Percentiles rank a stretch among this genome's conserved stretches.
These are phyloP conservation scores for Claviceps sp. DNA, from an alignment of 2,329 filamentous ascomycete genomes.

Conservation along the genomic window DNA sequence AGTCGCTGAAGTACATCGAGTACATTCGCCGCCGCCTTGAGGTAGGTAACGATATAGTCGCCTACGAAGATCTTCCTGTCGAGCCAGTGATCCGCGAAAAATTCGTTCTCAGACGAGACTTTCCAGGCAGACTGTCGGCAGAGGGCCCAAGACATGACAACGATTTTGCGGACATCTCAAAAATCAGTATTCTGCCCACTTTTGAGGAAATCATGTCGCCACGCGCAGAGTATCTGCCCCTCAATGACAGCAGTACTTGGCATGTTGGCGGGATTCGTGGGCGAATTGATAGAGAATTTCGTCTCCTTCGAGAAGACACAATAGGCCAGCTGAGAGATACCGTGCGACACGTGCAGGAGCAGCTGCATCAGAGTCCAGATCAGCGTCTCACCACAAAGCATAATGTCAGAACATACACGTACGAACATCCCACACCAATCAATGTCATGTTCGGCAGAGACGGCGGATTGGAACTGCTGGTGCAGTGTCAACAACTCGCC, in stretches of 20 bases:
- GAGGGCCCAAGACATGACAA: constrained; percentile 32
- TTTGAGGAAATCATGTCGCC: constrained; percentile 29
- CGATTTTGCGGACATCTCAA: constrained; percentile 29
- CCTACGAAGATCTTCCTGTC: constrained; percentile 7
- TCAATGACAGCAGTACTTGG: constrained; percentile 21
- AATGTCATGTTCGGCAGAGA: constrained; percentile 21
- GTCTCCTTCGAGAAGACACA: constrained; percentile 41
- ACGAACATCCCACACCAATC: constrained; percentile 17
- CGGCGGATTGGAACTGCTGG: constrained; percentile 29
- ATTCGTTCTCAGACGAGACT: constrained; percentile 18
- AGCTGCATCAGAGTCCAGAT: constrained; percentile 12
- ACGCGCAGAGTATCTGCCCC: constrained; percentile 30
- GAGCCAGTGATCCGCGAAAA: constrained; percentile 10
- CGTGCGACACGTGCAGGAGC: constrained; percentile 26
- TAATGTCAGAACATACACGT: constrained; percentile 15
- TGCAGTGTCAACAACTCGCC: constrained; percentile 32
- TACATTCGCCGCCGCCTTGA: constrained; percentile 19
- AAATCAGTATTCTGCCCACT: constrained; percentile 37
- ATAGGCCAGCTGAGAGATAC: constrained; percentile 38
- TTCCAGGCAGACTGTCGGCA: constrained; percentile 20
- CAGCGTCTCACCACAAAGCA: constrained; percentile 8
- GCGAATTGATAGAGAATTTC: constrained; percentile 40
- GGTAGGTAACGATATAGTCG: constrained; percentile 12
- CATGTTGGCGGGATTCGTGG: constrained; percentile 28
- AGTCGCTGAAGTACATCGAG: constrained; percentile 17